Conservation (phyloP, 495 filamentous ascomycete genomes). For the Xylaria nigripes region DNA sequence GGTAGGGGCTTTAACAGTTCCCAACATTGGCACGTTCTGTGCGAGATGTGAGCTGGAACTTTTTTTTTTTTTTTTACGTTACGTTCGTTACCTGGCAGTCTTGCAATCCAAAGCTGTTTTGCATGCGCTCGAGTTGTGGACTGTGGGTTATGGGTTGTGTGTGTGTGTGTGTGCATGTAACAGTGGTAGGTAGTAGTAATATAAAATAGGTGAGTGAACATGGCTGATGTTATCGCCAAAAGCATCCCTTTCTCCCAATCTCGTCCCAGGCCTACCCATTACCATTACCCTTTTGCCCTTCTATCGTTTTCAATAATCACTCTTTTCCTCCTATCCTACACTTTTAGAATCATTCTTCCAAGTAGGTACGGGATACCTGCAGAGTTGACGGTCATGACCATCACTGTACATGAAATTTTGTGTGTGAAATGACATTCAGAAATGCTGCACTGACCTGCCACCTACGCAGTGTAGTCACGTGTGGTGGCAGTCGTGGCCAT, state of each 20-base stretch:
- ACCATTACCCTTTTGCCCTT: background rate
- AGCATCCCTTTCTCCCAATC: background rate
- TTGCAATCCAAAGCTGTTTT: constrained; percentile 6
- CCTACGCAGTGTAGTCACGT: constrained; percentile 5
- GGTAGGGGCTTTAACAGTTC: background rate
- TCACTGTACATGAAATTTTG: background rate
- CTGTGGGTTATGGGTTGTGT: no score
- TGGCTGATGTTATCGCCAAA: background rate
- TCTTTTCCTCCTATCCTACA: no score
- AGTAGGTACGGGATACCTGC: constrained; percentile 6
- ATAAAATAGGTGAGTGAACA: background rate
- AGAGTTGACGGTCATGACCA: constrained; percentile 1
- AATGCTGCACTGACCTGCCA: constrained; percentile 7
- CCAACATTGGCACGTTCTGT: background rate
- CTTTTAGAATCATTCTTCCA: no score
- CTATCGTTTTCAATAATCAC: background rate
- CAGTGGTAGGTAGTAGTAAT: background rate
- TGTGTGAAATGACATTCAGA: background rate
- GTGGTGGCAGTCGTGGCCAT: constrained; percentile 10
- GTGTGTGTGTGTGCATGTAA: no score
- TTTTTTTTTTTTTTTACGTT: background rate
- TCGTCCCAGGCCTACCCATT: background rate
- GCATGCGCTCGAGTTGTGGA: background rate
- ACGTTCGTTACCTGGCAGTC: background rate
- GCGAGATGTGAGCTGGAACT: background rate